Percentiles rank a stretch among this genome's conserved stretches.
Conservation (phyloP, 1,284 basidiomycete species). For the Microstroma glucosiphilum region DNA sequence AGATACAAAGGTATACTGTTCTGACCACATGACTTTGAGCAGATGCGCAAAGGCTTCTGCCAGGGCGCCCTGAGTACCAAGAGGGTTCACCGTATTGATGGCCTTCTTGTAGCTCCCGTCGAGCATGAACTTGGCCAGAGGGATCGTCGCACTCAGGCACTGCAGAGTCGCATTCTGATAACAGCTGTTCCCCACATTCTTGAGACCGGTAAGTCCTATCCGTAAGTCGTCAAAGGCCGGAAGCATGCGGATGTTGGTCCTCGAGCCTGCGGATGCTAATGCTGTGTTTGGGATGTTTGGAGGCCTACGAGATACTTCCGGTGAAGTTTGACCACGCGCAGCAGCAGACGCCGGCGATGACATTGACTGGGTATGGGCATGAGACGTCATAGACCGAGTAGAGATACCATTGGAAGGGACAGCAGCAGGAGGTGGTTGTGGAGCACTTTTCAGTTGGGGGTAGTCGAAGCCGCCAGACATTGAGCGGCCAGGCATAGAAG, state of each 20-base stretch:
- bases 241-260: not conserved
- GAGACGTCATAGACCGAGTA: not conserved
- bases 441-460: constrained; percentile 22
- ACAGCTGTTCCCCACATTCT: constrained; percentile 50
- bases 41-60: constrained; percentile 77
- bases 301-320: constrained; percentile 5
- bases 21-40: constrained; percentile 79
- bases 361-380: not conserved
- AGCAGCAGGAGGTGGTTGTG: constrained; percentile 11
- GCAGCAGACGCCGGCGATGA: constrained; percentile 5
- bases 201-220: constrained; percentile 45
- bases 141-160: constrained; percentile 46
- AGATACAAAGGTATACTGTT: constrained; percentile 73
- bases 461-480: constrained; percentile 31
- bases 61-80: constrained; percentile 81
- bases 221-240: constrained; percentile 28
- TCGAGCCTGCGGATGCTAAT: not conserved
- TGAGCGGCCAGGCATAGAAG: constrained; percentile 19
- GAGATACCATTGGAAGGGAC: not conserved
- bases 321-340: not conserved
- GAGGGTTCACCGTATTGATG: constrained; percentile 77
- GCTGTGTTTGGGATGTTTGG: constrained; percentile 5
- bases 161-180: constrained; percentile 51
- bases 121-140: constrained; percentile 41
- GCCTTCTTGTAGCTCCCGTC: constrained; percentile 73